Evolutionary conservation across 371 early-diverging fungal species (phyloP).

Genomic region (Nematocida sp.): DNA sequence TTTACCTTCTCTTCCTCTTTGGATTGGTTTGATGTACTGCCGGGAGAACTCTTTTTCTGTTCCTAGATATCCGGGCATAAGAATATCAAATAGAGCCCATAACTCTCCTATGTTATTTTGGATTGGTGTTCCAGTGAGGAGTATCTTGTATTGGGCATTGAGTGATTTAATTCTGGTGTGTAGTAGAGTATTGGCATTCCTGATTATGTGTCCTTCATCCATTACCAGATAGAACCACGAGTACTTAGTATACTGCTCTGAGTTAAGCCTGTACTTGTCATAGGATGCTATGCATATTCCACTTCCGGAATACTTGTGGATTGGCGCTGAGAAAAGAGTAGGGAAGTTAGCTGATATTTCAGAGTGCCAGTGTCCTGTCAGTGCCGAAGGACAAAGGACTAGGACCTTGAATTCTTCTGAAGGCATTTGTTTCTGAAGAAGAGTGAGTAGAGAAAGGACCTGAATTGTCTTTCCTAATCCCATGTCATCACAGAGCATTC

Average conservation of each 20-base stretch:
- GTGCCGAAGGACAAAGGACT: conserved; percentile 88
- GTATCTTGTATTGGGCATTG: conserved; percentile 75
- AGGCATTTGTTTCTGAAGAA: not conserved
- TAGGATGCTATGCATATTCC: conserved; percentile 65
- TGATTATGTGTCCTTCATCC: conserved; percentile 98
- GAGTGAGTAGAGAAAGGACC: conserved; percentile 58
- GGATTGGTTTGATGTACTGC: conserved; percentile 68
- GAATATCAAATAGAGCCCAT: conserved; percentile 73
- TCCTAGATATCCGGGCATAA: conserved; percentile 77
- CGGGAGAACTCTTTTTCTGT: conserved; percentile 60
- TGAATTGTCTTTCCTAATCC: conserved; percentile 94
- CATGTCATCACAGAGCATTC: conserved; percentile 69
- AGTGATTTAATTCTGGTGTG: conserved; percentile 75
- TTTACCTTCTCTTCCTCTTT: conserved; percentile 54
- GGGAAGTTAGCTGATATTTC: conserved; percentile 69
- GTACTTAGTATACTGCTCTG: conserved; percentile 70
- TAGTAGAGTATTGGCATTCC: conserved; percentile 84
- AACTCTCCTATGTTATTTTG: conserved; percentile 75
- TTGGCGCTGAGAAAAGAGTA: not conserved
- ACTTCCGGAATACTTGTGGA: not conserved
- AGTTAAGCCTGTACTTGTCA: conserved; percentile 86
- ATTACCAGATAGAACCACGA: conserved; percentile 88
- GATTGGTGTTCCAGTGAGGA: conserved; percentile 93
- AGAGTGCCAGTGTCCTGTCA: conserved; percentile 91
- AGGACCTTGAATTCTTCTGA: conserved; percentile 69